phyloP scores from a whole-genome alignment of 1,284 basidiomycete species.

The Sporisorium scitamineum region DNA sequence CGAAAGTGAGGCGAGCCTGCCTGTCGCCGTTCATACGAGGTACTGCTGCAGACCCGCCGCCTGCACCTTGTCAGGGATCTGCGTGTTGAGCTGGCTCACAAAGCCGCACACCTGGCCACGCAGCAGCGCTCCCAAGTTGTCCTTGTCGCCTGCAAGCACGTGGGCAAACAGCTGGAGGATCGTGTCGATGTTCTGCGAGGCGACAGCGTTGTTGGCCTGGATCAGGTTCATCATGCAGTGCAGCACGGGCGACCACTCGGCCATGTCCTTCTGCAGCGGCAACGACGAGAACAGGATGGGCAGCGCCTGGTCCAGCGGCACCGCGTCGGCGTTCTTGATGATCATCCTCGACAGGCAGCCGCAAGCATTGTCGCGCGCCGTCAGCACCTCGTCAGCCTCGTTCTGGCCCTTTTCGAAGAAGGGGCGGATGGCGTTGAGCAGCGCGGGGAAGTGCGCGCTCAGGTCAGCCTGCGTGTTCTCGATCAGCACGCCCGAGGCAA shows the following conservation, averaged over 20 bases:
- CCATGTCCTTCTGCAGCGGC: constrained; percentile 86
- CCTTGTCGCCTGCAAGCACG: constrained; percentile 75
- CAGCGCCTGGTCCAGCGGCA: constrained; percentile 88
- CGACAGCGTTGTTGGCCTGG: constrained; percentile 77
- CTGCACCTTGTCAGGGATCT: constrained; percentile 80
- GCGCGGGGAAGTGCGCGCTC: constrained; percentile 81
- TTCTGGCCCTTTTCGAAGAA: constrained; percentile 78
- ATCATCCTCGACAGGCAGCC: constrained; percentile 92
- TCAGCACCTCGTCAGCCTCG: constrained; percentile 77
- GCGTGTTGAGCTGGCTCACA: constrained; percentile 79
- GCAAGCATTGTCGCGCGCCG: constrained; percentile 94
- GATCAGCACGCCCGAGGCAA: constrained; percentile 90
- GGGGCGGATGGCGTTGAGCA: constrained; percentile 84
- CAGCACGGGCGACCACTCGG: constrained; percentile 80
- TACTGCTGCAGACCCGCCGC: constrained; percentile 76
- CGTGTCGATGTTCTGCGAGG: constrained; percentile 81
- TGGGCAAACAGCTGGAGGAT: constrained; percentile 85
- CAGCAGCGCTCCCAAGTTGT: constrained; percentile 71
- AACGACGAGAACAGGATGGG: constrained; percentile 85
- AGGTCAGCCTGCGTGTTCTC: constrained; percentile 89
- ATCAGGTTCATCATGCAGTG: constrained; percentile 89
- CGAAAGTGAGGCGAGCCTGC: not conserved
- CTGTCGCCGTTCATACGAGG: constrained; percentile 56
- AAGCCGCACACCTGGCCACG: constrained; percentile 72
- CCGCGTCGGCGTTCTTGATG: constrained; percentile 80